phyloP scores from a whole-genome alignment of 345 rosid genomes.

The Eucalyptus cloeziana region DNA sequence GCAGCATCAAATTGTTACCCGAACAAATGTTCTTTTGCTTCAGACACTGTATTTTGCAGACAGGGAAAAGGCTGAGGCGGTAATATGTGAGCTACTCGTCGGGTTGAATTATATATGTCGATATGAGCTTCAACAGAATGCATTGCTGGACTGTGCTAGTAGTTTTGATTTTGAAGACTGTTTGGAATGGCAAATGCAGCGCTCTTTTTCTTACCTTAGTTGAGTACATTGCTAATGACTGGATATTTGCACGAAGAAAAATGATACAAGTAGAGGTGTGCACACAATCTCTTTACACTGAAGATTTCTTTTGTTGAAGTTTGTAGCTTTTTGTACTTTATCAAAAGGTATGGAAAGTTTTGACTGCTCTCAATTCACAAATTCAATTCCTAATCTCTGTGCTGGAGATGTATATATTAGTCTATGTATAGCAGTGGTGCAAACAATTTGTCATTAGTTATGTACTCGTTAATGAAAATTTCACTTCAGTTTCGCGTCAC shows the following conservation, averaged over 20 bases:
- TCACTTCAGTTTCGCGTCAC: neutral
- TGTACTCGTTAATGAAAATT: neutral
- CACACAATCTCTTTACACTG: neutral
- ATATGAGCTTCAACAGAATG: constrained; percentile 83
- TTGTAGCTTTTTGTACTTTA: constrained; percentile 10
- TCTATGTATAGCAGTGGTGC: neutral
- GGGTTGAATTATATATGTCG: constrained; percentile 95
- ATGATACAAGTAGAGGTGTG: neutral
- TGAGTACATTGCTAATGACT: constrained; percentile 8
- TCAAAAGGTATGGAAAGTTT: constrained; percentile 6
- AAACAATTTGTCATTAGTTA: neutral
- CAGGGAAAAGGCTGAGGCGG: constrained; percentile 70
- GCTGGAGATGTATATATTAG: neutral
- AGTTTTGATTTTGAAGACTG: constrained; percentile 95
- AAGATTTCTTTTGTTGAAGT: neutral
- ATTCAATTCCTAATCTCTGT: neutral
- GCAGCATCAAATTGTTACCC: constrained; percentile 74
- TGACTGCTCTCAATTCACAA: constrained; percentile 9
- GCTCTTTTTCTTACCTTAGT: constrained; percentile 18
- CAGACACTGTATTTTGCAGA: constrained; percentile 89
- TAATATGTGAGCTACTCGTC: constrained; percentile 70
- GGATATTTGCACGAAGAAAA: neutral
- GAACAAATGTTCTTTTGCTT: constrained; percentile 77
- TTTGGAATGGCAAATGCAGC: constrained; percentile 82
- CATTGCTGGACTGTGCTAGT: constrained; percentile 80